Evolutionary conservation across 305 asterid genomes (phyloP).

Genomic region (Fraxinus dipetala): DNA sequence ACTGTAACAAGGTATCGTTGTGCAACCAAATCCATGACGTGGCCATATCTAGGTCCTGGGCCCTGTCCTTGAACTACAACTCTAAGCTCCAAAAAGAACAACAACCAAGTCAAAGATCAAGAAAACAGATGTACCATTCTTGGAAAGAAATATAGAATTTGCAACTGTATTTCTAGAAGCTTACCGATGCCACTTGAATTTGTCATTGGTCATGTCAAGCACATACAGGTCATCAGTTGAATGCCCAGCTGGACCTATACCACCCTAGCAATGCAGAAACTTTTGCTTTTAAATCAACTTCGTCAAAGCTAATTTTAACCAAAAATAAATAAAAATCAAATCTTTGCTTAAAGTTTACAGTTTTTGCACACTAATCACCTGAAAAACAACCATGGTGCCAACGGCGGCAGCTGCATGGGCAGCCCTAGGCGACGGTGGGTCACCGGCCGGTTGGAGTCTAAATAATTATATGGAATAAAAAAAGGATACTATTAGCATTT

Average conservation of each 20-base stretch:
- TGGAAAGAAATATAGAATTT: neutral
- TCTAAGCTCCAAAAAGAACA: constrained; percentile 26
- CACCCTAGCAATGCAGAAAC: constrained; percentile 38
- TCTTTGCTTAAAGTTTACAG: neutral
- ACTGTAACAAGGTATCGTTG: constrained; percentile 52
- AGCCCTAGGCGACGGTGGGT: constrained; percentile 98
- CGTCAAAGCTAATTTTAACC: neutral
- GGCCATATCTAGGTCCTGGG: constrained; percentile 56
- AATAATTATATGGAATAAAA: constrained; percentile 14
- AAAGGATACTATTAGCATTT: constrained; percentile 22
- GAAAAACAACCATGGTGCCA: constrained; percentile 58
- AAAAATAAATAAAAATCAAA: neutral
- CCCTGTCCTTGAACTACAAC: constrained; percentile 60
- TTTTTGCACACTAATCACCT: constrained; percentile 32
- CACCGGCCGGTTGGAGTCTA: constrained; percentile 93
- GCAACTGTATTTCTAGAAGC: constrained; percentile 22
- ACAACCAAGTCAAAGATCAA: constrained; percentile 11
- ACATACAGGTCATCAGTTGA: constrained; percentile 53
- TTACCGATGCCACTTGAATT: constrained; percentile 61
- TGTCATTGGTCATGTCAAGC: constrained; percentile 61
- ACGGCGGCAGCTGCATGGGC: constrained; percentile 98
- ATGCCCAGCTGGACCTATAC: constrained; percentile 63
- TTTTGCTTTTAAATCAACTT: constrained; percentile 5
- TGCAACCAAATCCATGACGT: constrained; percentile 59
- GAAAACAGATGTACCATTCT: neutral